Evolutionary conservation across 2,329 filamentous ascomycete genomes (phyloP).

Genomic region (Aspergillus japonicus): DNA sequence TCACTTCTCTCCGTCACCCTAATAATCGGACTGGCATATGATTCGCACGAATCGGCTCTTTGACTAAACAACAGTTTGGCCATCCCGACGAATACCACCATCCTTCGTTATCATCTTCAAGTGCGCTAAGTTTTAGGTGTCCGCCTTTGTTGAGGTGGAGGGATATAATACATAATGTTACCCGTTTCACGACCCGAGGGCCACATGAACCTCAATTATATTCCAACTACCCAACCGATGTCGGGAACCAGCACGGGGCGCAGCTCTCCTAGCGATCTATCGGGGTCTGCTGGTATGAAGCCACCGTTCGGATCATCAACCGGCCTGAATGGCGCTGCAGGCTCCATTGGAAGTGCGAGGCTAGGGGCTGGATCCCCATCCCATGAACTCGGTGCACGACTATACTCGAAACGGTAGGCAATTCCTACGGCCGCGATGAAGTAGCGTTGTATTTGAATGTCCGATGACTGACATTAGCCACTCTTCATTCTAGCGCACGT

Average conservation of each 20-base stretch:
- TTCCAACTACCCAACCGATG: constrained; percentile 65
- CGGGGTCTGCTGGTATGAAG: constrained; percentile 62
- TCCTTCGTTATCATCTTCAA: not conserved
- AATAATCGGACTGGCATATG: constrained; percentile 21
- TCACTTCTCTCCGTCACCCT: not conserved
- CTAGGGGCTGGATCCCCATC: constrained; percentile 94
- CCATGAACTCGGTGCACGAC: constrained; percentile 77
- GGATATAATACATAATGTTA: constrained; percentile 85
- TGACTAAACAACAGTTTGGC: constrained; percentile 21
- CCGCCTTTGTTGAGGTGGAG: constrained; percentile 22
- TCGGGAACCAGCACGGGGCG: constrained; percentile 78
- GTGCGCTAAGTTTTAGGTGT: constrained; percentile 7
- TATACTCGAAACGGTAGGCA: constrained; percentile 89
- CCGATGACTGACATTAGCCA: constrained; percentile 11
- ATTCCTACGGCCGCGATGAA: constrained; percentile 3
- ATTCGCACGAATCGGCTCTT: constrained; percentile 20
- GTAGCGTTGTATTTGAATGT: not conserved
- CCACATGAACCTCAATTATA: constrained; percentile 80
- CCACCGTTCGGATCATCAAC: constrained; percentile 71
- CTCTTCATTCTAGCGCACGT: constrained; percentile 63
- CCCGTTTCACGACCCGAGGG: constrained; percentile 73
- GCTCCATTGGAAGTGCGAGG: constrained; percentile 58
- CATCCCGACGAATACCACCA: constrained; percentile 4
- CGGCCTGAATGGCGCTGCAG: constrained; percentile 54
- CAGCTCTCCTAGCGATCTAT: constrained; percentile 76